A percentile compares a stretch with the other conserved stretches of the same genome.
These are phyloP conservation scores for Cymbopogon citratus DNA, from an alignment of 176 grass and related monocot genomes.

Conservation along the genomic window DNA sequence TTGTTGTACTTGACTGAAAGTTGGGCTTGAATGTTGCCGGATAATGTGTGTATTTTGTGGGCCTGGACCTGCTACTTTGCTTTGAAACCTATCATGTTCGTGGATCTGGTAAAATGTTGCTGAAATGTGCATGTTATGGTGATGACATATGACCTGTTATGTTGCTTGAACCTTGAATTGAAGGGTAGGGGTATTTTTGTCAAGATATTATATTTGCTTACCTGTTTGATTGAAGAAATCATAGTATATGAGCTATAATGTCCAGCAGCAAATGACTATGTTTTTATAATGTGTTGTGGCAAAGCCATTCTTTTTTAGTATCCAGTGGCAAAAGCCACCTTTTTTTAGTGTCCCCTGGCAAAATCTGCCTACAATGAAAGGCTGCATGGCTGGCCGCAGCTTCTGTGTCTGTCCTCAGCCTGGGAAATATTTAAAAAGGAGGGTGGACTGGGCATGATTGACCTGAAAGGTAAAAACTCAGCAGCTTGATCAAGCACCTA, in stretches of 20 bases:
- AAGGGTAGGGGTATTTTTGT: not conserved
- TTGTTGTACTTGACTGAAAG: not conserved
- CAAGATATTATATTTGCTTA: not conserved
- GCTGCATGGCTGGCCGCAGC: too few relatives aligned
- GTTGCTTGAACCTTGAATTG: not conserved
- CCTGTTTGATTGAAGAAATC: not conserved
- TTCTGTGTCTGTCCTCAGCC: too few relatives aligned
- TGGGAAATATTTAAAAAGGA: too few relatives aligned
- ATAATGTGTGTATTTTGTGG: too few relatives aligned
- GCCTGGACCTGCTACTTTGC: not conserved
- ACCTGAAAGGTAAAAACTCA: too few relatives aligned
- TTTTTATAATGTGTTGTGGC: not conserved
- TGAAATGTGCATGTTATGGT: not conserved
- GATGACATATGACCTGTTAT: too few relatives aligned
- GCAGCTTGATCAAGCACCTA: too few relatives aligned
- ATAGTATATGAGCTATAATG: not conserved
- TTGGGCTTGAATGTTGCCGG: too few relatives aligned
- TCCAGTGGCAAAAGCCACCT: not conserved
- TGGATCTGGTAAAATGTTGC: not conserved
- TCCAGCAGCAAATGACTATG: not conserved
- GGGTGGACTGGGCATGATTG: too few relatives aligned
- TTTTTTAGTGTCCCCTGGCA: not conserved
- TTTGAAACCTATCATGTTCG: not conserved
- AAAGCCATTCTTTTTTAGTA: not conserved
- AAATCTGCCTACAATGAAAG: too few relatives aligned